Evolutionary conservation across 169 alveolate genomes (phyloP).

Genomic region (Plasmodium ovale): DNA sequence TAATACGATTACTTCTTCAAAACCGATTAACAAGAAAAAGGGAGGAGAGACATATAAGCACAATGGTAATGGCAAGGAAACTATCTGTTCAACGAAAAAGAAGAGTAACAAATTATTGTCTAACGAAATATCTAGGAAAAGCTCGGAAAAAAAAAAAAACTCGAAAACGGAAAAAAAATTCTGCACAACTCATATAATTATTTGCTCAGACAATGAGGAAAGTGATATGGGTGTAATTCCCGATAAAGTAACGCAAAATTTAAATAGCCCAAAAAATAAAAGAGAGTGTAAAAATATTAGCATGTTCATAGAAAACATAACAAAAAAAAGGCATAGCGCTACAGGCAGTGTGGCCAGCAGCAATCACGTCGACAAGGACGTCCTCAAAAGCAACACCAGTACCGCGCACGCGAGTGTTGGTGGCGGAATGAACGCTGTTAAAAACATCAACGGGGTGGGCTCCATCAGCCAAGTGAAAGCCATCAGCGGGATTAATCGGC

Average conservation of each 20-base stretch:
- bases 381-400: conserved; percentile 4
- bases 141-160: conserved; percentile 17
- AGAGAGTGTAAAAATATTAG: conserved; percentile 9
- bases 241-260: not conserved
- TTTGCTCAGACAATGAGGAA: conserved; percentile 35
- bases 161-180: conserved; percentile 11
- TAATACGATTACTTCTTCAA: too few relatives aligned
- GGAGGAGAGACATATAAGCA: not conserved
- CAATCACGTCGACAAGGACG: not conserved
- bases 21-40: conserved; percentile 6
- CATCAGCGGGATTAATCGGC: not conserved
- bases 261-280: not conserved
- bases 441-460: not conserved
- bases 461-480: not conserved
- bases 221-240: not conserved
- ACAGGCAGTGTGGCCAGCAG: not conserved
- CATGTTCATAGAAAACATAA: conserved; percentile 21
- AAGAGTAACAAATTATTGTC: conserved; percentile 2
- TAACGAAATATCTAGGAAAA: conserved; percentile 4
- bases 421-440: not conserved
- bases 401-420: not conserved
- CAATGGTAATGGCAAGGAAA: not conserved
- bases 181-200: conserved; percentile 12
- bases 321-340: conserved; percentile 9
- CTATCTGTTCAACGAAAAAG: conserved; percentile 9